phyloP scores from a whole-genome alignment of 176 grass and related monocot species.

The Cenchrus fungigraminus region DNA sequence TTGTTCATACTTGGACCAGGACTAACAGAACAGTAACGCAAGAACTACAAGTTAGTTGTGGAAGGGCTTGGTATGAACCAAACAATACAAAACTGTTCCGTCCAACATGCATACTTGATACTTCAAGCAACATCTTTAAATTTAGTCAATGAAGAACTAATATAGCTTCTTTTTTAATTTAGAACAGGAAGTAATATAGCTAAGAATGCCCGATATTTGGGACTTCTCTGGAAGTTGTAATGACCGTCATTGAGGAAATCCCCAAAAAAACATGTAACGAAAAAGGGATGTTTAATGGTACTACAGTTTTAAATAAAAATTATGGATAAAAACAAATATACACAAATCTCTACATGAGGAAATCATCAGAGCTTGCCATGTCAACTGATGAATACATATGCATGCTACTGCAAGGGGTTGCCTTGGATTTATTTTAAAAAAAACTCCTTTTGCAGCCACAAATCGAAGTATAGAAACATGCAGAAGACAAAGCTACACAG shows the following conservation, averaged over 20 bases:
- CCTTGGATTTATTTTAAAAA: neutral
- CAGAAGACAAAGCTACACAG: neutral
- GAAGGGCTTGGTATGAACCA: neutral
- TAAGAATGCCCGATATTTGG: neutral
- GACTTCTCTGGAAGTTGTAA: neutral
- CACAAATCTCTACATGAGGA: neutral
- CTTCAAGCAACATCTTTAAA: neutral
- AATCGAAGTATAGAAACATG: neutral
- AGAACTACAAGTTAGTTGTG: conserved; percentile 1
- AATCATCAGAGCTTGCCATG: neutral
- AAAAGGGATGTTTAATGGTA: neutral
- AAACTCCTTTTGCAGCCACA: neutral
- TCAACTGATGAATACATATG: neutral
- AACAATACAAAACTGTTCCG: neutral
- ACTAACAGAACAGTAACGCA: neutral
- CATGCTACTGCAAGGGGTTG: neutral
- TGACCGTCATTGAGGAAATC: conserved; percentile 6
- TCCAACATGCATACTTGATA: neutral
- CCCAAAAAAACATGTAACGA: neutral
- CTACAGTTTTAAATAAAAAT: neutral
- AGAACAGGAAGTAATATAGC: neutral
- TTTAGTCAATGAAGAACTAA: neutral
- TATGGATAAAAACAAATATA: neutral
- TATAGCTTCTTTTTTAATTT: too few relatives aligned
- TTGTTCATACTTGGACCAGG: neutral